Percentiles rank a stretch among this genome's conserved stretches.
These are phyloP conservation scores for Candida hispaniensis DNA, from an alignment of 805 yeast genomes.

Conservation along the genomic window DNA sequence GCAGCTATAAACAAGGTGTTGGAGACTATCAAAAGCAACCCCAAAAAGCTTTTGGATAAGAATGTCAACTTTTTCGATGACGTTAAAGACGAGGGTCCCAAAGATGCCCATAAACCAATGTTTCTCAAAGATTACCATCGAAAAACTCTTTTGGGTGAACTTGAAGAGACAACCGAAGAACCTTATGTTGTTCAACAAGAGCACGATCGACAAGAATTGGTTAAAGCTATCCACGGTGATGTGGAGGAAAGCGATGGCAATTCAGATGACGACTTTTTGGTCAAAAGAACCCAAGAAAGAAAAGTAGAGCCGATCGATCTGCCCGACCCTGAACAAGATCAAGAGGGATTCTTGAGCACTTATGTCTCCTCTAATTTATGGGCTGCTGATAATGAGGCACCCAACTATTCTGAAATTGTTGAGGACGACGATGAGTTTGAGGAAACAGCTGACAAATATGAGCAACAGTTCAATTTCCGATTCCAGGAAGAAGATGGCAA, in stretches of 20 bases:
- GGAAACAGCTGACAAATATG: slow-evolving; percentile 82
- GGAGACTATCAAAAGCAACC: slow-evolving; percentile 59
- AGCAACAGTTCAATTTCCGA: slow-evolving; percentile 87
- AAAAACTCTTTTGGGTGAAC: slow-evolving; percentile 55
- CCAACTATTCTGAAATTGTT: slow-evolving; percentile 29
- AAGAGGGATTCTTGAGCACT: slow-evolving; percentile 60
- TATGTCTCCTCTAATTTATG: slow-evolving; percentile 75
- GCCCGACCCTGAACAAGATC: slow-evolving; percentile 58
- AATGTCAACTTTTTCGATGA: slow-evolving; percentile 64
- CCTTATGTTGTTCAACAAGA: slow-evolving; percentile 67
- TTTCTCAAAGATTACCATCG: slow-evolving; percentile 90
- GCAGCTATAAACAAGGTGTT: slow-evolving; percentile 64
- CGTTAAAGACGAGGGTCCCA: slow-evolving; percentile 35
- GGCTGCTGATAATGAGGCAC: slow-evolving; percentile 65
- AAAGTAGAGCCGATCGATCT: slow-evolving; percentile 32
- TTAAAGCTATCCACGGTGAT: slow-evolving; percentile 58
- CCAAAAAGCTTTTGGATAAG: slow-evolving; percentile 51
- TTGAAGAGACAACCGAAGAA: slow-evolving; percentile 41
- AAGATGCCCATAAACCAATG: slow-evolving; percentile 46
- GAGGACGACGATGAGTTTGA: slow-evolving; percentile 74
- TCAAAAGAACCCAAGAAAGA: slow-evolving; percentile 45
- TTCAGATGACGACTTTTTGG: slow-evolving; percentile 39
- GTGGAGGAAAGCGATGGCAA: slow-evolving; percentile 36
- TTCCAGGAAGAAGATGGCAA: slow-evolving; percentile 87
- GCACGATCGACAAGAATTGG: slow-evolving; percentile 63